Base-by-base conservation (phyloP, 306 rosid species). In the Medicago truncatula region DNA sequence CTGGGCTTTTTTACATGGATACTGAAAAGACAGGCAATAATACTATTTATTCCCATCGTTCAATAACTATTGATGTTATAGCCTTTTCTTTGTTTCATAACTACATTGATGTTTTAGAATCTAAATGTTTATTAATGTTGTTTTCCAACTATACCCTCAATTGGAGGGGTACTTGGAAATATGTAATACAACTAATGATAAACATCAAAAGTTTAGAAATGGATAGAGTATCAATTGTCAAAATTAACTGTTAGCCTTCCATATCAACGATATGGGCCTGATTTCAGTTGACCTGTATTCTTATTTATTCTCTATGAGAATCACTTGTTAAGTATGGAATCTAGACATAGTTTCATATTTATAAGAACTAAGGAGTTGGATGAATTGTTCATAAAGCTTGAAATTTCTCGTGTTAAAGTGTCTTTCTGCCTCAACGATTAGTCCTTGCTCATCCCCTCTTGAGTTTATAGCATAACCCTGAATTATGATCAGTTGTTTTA, bases 281-380 rank as follows among this genome's bases (percentile, higher is more conserved):
- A 31, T 50, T 78, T 52, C 70, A 41, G 12, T 28, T 44, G 79
- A 63, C 0, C 50, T 34, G 61, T 49, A 18, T 36, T 75, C 41
- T 49, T 67, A 15, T 59, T 72, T 78, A 74, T 78, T 82, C n/a
- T 50, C 47, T 57, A 49, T 46, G 67, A 63, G 53, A 44, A 38
- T 36, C 21, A 36, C 69, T 69, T 71, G 52, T 64, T 15, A 62
- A 65, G 20, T 43, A 34, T 52, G 62, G 63, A 54, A 10, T 43
- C 25, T 44, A 20, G 66, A 44, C 71, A 4, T 71, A 21, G 40
- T 53, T 34, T 57, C 74, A 15, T 81, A 43, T 70, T 52, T 63
- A 64, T 47, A 38, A 60, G 66, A 60, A 31, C 43, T 61, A 15
- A 67, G 49, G 23, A 21, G 58, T 53, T 64, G 41, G 49, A 36